Conservation (phyloP, 495 filamentous ascomycete genomes). For the Tuber umbilicatum region DNA sequence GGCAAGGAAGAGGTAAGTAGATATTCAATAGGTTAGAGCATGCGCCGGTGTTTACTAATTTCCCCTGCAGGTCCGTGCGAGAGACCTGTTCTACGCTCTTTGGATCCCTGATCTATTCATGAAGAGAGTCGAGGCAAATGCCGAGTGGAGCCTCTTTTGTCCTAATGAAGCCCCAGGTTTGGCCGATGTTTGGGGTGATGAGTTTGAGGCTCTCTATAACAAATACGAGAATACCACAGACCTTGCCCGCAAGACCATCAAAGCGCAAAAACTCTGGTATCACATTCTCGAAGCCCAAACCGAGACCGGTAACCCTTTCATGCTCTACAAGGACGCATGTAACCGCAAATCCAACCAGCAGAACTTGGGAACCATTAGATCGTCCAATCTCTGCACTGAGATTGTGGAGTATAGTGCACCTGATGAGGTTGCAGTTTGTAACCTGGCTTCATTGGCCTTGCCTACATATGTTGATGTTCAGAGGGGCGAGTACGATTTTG, state of each 20-base stretch:
- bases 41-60: background rate
- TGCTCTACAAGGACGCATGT: slow-evolving; percentile 98
- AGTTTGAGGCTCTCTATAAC: slow-evolving; percentile 92
- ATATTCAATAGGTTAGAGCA: background rate
- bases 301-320: slow-evolving; percentile 97
- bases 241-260: slow-evolving; percentile 78
- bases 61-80: slow-evolving; percentile 55
- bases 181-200: slow-evolving; percentile 93
- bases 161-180: slow-evolving; percentile 91
- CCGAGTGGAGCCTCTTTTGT: slow-evolving; percentile 94
- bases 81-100: slow-evolving; percentile 93
- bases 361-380: slow-evolving; percentile 95
- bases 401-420: slow-evolving; percentile 96
- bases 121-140: slow-evolving; percentile 95
- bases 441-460: slow-evolving; percentile 87
- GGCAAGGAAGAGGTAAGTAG: slow-evolving; percentile 81
- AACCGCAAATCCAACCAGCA: slow-evolving; percentile 99
- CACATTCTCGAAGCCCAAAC: slow-evolving; percentile 95
- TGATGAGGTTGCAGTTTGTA: slow-evolving; percentile 97
- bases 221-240: slow-evolving; percentile 83
- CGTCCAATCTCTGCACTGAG: slow-evolving; percentile 97
- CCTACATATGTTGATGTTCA: slow-evolving; percentile 80
- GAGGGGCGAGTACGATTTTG: slow-evolving; percentile 80
- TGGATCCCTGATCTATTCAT: slow-evolving; percentile 99
- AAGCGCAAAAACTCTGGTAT: slow-evolving; percentile 99